A percentile compares a stretch with the other conserved stretches of the same genome.
These are phyloP conservation scores for Delonix regia DNA, from an alignment of 306 rosid species.

Conservation along the genomic window DNA sequence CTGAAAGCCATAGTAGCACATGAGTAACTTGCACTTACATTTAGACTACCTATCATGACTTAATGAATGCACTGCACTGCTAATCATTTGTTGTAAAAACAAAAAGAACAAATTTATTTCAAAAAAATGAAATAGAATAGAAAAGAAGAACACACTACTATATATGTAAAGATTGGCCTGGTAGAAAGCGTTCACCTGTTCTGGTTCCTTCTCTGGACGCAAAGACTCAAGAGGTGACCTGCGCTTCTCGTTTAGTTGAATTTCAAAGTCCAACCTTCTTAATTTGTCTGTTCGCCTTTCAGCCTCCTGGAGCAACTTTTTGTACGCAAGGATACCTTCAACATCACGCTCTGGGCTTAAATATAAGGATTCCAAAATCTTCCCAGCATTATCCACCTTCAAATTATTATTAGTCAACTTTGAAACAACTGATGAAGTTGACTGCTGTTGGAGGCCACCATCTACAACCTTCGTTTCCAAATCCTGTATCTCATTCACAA, in stretches of 20 bases:
- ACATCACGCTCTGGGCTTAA: conserved; percentile 35
- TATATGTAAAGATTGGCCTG: not conserved
- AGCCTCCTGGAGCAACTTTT: conserved; percentile 61
- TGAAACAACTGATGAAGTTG: conserved; percentile 51
- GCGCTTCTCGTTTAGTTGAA: conserved; percentile 57
- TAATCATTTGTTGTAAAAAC: not conserved
- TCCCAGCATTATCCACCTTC: conserved; percentile 53
- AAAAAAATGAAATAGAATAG: not conserved
- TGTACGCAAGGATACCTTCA: conserved; percentile 51
- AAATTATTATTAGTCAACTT: conserved; percentile 47
- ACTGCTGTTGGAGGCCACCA: conserved; percentile 38
- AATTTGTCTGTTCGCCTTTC: conserved; percentile 38
- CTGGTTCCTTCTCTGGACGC: conserved; percentile 56
- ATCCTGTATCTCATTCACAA: conserved; percentile 43
- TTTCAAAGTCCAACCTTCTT: conserved; percentile 50
- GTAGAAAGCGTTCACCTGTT: conserved; percentile 51
- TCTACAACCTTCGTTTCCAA: conserved; percentile 40
- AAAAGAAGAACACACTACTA: not conserved
- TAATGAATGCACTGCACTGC: conserved; percentile 13
- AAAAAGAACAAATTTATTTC: not conserved
- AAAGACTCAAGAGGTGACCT: conserved; percentile 36
- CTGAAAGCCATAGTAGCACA: conserved; percentile 52
- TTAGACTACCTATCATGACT: conserved; percentile 13
- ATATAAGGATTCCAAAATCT: conserved; percentile 44
- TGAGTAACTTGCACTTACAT: conserved; percentile 15